Evolutionary conservation across 345 rosid genomes (phyloP), one percentile per base, ranked within the genome.

Genomic region (Eucalyptus cloeziana): DNA sequence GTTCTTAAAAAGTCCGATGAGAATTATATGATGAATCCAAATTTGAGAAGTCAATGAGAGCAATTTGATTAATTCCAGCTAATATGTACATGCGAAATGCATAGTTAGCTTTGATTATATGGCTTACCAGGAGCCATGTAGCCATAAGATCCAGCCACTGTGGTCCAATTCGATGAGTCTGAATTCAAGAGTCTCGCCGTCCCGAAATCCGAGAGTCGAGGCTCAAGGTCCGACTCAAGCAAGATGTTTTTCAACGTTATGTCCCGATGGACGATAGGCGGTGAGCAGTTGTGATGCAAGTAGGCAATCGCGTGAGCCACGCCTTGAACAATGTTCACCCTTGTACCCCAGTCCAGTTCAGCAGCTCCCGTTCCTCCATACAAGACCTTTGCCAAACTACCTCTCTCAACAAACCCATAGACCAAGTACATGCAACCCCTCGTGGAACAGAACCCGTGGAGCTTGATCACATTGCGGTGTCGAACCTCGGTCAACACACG

Each of bases 41-140:
- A 51, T 51, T 51, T 7, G 85, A 79, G 44, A 27, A 17, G 8
- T 44, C 2, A 44, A 44, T 44, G 8, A 44, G 8, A 44, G 45
- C 45, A 44, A 44, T 44, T 44, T 44, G 45, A 44, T 2, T n/a
- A 27, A 51, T 19, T 13, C 13, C 25, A 49, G 21, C 33, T 24
- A 25, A 50, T 30, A 22, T 17, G 22, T 45, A 5, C n/a, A 40
- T 47, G 30, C 10, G 37, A 56, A 16, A 56, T 56, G 60, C 11
- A 56, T 56, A 9, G 27, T 54, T 56, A 56, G 27, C 2, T 54
- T 54, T 54, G 60, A 54, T 54, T 8, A 22, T 51, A 51, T 51
- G 56, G 76, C 25, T 37, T 92, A 96, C 98, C 98, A 88, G 95
- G 97, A 88, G 97, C 97, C 94, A 94, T 96, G 91, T 96, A 94